Conservation (phyloP, 805 yeast genomes). For the Ogataea pignaliae region DNA sequence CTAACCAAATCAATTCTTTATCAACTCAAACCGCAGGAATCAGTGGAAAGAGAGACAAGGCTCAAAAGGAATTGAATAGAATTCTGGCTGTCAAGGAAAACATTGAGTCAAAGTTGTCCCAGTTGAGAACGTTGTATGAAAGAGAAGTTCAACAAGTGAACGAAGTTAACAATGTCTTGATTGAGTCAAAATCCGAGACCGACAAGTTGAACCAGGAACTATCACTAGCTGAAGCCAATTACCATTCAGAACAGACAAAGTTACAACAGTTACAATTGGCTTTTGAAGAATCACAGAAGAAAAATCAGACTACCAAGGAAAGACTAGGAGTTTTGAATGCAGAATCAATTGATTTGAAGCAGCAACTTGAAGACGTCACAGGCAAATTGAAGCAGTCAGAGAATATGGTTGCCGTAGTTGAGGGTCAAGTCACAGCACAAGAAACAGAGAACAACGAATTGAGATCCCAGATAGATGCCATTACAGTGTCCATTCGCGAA, state of each 20-base stretch:
- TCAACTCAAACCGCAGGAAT: slow-evolving; percentile 68
- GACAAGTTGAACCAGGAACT: slow-evolving; percentile 68
- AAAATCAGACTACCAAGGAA: slow-evolving; percentile 63
- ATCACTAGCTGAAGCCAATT: slow-evolving; percentile 72
- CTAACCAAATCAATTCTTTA: slow-evolving; percentile 78
- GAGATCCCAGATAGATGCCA: slow-evolving; percentile 18
- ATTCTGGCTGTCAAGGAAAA: slow-evolving; percentile 64
- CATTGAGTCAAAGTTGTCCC: slow-evolving; percentile 65
- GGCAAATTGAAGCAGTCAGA: slow-evolving; percentile 56
- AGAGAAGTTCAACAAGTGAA: slow-evolving; percentile 73
- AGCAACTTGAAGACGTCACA: slow-evolving; percentile 48
- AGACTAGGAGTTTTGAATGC: slow-evolving; percentile 62
- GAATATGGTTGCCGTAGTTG: slow-evolving; percentile 59
- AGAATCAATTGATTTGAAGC: slow-evolving; percentile 55
- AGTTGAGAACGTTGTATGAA: slow-evolving; percentile 67
- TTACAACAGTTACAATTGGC: slow-evolving; percentile 55
- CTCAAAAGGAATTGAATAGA: slow-evolving; percentile 72
- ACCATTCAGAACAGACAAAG: slow-evolving; percentile 63
- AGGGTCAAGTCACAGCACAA: slow-evolving; percentile 62
- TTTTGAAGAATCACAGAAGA: slow-evolving; percentile 64
- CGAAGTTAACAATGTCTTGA: slow-evolving; percentile 60
- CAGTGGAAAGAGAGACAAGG: slow-evolving; percentile 65
- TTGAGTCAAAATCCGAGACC: slow-evolving; percentile 59
- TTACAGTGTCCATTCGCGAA: slow-evolving; percentile 23
- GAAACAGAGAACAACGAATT: slow-evolving; percentile 43